Percentiles rank a stretch among this genome's conserved stretches.
Conservation (phyloP, 2,329 filamentous ascomycete genomes). For the Spiromastix sp. region DNA sequence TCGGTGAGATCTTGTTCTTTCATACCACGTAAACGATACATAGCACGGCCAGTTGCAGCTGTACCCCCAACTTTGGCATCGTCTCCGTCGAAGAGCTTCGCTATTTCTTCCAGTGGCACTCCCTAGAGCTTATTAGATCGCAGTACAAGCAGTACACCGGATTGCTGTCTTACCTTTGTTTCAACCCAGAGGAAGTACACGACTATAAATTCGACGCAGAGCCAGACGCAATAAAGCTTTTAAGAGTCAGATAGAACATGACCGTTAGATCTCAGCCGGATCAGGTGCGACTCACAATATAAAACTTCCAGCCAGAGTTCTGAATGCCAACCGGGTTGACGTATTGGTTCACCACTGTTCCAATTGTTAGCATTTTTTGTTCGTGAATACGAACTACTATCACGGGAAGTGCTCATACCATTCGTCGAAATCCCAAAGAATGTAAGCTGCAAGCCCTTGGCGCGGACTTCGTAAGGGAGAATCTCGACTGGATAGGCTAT, state of each 20-base stretch:
- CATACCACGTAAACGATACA: no score
- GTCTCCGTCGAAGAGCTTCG: conserved; percentile 60
- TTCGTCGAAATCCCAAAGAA: conserved; percentile 35
- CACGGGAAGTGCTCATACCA: background rate
- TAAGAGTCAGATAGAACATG: background rate
- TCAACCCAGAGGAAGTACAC: conserved; percentile 40
- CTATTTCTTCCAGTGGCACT: conserved; percentile 59
- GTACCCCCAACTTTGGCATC: conserved; percentile 32
- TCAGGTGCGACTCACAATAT: conserved; percentile 40
- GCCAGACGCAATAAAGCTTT: conserved; percentile 27
- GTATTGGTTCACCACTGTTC: conserved; percentile 31
- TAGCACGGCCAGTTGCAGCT: no score
- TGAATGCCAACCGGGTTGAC: conserved; percentile 18
- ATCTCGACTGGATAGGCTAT: conserved; percentile 21
- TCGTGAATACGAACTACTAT: background rate
- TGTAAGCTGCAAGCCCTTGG: conserved; percentile 27
- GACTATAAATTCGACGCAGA: conserved; percentile 23
- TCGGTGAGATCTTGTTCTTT: no score
- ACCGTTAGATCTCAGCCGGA: conserved; percentile 38
- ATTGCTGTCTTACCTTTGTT: no score
- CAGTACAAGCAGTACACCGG: no score
- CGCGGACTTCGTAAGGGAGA: conserved; percentile 27
- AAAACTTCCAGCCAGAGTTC: conserved; percentile 16
- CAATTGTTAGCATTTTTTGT: conserved; percentile 17
- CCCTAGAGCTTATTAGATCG: no score